Evolutionary conservation across 768 basidiomycete species (phyloP).

Genomic region (Collybia nuda): DNA sequence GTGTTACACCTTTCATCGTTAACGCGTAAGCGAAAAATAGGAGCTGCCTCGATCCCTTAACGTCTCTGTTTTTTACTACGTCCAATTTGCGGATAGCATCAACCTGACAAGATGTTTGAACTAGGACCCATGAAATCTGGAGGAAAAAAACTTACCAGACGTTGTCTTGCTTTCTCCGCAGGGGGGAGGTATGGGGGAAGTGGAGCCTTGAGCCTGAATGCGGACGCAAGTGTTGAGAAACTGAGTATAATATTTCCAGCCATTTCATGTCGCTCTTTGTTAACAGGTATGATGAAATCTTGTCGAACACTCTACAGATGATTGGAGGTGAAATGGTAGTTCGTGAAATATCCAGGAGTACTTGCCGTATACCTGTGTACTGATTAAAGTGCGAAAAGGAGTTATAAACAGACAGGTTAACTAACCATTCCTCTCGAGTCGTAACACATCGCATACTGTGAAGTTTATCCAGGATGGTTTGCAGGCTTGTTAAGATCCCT

Average conservation of each 20-base stretch:
- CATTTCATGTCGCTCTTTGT: constrained; percentile 88
- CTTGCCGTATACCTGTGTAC: constrained; percentile 68
- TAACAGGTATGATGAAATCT: constrained; percentile 92
- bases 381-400: constrained; percentile 3
- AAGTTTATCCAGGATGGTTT: constrained; percentile 83
- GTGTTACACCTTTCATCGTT: constrained; percentile 92
- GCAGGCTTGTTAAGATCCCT: constrained; percentile 76
- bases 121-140: background rate
- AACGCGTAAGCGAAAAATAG: constrained; percentile 94
- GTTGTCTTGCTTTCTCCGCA: constrained; percentile 79
- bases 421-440: constrained; percentile 89
- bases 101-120: constrained; percentile 45
- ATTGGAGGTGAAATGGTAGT: constrained; percentile 1
- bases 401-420: constrained; percentile 12
- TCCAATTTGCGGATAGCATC: constrained; percentile 80
- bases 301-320: constrained; percentile 64
- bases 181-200: constrained; percentile 97
- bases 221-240: constrained; percentile 77
- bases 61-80: constrained; percentile 83
- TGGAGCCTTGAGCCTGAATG: constrained; percentile 84
- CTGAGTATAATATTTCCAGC: constrained; percentile 92
- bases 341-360: constrained; percentile 1
- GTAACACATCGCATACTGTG: constrained; percentile 99
- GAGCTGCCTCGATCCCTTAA: constrained; percentile 80
- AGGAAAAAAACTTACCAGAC: constrained; percentile 49